Evolutionary conservation across 352 stramenopile genomes (phyloP), one percentile per base, ranked within the genome.

Genomic region (Phytophthora niederhauseri): DNA sequence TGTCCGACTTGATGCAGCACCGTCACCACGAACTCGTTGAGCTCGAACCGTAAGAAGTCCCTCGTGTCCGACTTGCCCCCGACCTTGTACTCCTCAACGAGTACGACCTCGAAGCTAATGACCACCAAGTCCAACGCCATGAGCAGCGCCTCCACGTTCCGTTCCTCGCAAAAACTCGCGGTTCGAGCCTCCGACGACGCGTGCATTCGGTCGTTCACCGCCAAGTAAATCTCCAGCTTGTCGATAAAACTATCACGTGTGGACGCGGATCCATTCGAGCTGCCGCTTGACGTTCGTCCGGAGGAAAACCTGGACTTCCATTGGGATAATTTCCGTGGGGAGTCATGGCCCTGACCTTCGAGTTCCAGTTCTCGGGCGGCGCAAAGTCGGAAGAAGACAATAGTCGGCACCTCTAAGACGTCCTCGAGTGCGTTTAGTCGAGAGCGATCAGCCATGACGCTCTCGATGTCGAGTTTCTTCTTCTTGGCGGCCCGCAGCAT

Each of bases 341-440:
- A 93, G 66, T 92, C 85, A 7, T 87, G 62, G 0, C 88, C 80
- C 48, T 70, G 85, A 14, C 79, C 77, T 68, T 96, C 86, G 54
- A 92, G 60, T 45, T 92, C 85, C 7, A 85, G 59, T 57, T 96
- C 88, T 67, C 85, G 73, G 0, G 71, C 66, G 0, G 86, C 85
- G 58, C 88, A 96, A 12, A 89, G 38, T 1, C 88, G 72, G 36
- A 94, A 96, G 59, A 96, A 96, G 1, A 94, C 86, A 61, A 96
- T 91, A 1, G 84, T 92, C 0, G 92, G 77, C 1, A 93, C 86
- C 56, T 91, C 79, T 31, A 96, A 57, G 17, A 78, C 75, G 30
- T 93, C 87, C 66, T 96, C 88, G 6, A 96, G 68, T 15, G 86
- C 73, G 3, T 85, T 82, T 15, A 93, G 61, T 5, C 75, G 78